Base-by-base conservation (phyloP, 2,329 filamentous ascomycete genomes). In the Aspergillus piperis region DNA sequence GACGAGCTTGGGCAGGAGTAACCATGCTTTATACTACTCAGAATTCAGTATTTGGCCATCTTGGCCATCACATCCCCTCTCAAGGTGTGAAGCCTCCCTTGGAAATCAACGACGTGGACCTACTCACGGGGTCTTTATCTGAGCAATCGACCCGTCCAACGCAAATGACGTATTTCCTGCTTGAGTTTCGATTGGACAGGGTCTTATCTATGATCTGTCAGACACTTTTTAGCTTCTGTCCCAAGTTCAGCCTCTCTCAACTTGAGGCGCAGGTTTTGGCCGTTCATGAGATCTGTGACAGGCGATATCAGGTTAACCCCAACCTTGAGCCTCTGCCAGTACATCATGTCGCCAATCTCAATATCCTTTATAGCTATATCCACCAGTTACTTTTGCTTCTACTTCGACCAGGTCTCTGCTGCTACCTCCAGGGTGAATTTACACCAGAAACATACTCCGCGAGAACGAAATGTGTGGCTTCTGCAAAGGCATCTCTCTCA, bases 111-210 rank as follows among this genome's bases (percentile, higher is more conserved):
- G 74, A 77, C 51, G 68, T 72, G 10, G 70, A 75, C 39, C 66
- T 77, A 15, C 64, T 73, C 8, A 71, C 70, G 2, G 65, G 66
- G 4, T 65, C 65, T 4, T 47, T 60, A 23, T 65, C 69, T 1
- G 65, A 69, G 23, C 57, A 63, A 23, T 50, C 63, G 2, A 56
- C 59, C 5, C 66, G 69, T 5, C 75, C 76, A 39, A 78, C 75
- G 2, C 75, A 79, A 65, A 78, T 77, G 75, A 75, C 76, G 17
- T 78, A 77, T 59, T 71, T 79, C 5, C 72, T 78, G 5, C 63
- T 77, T 21, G 75, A 74, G 52, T 73, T 72, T 58, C 73, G 73
- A 15, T 68, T 78, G 2, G 71, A 77, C 62, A 69, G 71, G 39
- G 66, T 78, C 47, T 71, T 74, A 8, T 68, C 70, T n/a, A 71